These are phyloP conservation scores for Kazachstania sp. DNA, from an alignment of 1,139 yeast species.

Conservation along the genomic window DNA sequence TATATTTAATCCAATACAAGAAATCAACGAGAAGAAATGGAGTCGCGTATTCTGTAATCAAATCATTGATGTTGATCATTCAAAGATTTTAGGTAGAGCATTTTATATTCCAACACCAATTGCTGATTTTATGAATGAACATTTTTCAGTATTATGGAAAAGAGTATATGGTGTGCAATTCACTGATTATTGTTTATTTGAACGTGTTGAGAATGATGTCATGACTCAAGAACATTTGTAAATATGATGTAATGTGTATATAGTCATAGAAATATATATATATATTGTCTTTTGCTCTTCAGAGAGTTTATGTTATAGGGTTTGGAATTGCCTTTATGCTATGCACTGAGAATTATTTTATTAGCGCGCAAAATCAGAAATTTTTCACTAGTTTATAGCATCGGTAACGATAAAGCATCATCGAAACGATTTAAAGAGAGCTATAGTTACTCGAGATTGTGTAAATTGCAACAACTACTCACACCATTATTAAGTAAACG, in stretches of 20 bases:
- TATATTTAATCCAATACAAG: conserved; percentile 19
- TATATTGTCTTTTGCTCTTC: too few relatives aligned
- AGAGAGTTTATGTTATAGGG: too few relatives aligned
- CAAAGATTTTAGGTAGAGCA: conserved; percentile 36
- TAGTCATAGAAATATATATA: too few relatives aligned
- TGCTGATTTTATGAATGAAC: conserved; percentile 9
- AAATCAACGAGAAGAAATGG: conserved; percentile 28
- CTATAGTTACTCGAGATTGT: too few relatives aligned
- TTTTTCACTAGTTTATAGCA: too few relatives aligned
- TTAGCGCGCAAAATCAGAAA: too few relatives aligned
- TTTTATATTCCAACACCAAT: conserved; percentile 32
- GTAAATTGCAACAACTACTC: too few relatives aligned
- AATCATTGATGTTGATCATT: conserved; percentile 33
- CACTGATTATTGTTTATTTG: conserved; percentile 27
- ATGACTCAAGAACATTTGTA: not conserved
- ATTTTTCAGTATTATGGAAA: conserved; percentile 15
- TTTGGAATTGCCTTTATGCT: too few relatives aligned
- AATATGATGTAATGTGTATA: not conserved
- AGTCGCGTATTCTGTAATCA: conserved; percentile 28
- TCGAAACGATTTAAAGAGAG: too few relatives aligned
- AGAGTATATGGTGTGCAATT: conserved; percentile 17
- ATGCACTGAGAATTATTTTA: too few relatives aligned
- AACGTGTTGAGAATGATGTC: conserved; percentile 6
- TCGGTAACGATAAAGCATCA: too few relatives aligned
- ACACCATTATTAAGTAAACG: too few relatives aligned